Percentiles rank a stretch among this genome's conserved stretches.
These are phyloP conservation scores for Suillus variegatus DNA, from an alignment of 768 basidiomycete genomes.

Conservation along the genomic window DNA sequence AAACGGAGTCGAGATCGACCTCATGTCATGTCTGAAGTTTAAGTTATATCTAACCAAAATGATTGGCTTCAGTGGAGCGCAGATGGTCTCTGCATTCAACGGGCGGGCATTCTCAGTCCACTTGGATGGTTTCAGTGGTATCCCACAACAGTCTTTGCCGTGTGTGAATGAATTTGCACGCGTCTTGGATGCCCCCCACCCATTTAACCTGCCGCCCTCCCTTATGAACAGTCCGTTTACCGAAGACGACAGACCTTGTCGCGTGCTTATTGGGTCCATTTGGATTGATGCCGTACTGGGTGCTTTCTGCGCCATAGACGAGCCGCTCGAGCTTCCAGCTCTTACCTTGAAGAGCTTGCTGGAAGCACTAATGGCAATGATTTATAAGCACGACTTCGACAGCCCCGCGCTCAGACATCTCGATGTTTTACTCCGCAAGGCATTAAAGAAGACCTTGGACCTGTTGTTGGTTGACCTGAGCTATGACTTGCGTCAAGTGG, in stretches of 20 bases:
- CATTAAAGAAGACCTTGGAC: constrained; percentile 53
- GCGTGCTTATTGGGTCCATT: constrained; percentile 58
- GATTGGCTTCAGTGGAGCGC: constrained; percentile 57
- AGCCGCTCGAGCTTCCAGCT: constrained; percentile 51
- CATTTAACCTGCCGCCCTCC: constrained; percentile 48
- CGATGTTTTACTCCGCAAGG: constrained; percentile 51
- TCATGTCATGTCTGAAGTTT: constrained; percentile 55
- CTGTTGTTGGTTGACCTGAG: constrained; percentile 54
- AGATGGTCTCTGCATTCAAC: constrained; percentile 44
- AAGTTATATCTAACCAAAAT: constrained; percentile 51
- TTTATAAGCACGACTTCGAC: constrained; percentile 77
- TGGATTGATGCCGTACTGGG: constrained; percentile 64
- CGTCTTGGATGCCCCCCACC: constrained; percentile 60
- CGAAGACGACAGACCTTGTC: constrained; percentile 43
- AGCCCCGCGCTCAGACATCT: constrained; percentile 53
- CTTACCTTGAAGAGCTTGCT: constrained; percentile 60
- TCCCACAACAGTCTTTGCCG: constrained; percentile 47
- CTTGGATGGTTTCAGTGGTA: constrained; percentile 47
- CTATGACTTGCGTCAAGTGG: constrained; percentile 68
- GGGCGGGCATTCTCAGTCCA: constrained; percentile 55
- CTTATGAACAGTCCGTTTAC: constrained; percentile 40
- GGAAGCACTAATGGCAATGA: constrained; percentile 62
- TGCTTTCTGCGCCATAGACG: constrained; percentile 47
- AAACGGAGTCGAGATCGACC: constrained; percentile 58
- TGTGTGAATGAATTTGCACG: constrained; percentile 60